A percentile compares a stretch with the other conserved stretches of the same genome.
Conservation (phyloP, 208 protist genomes). For the Trypanosoma cruzi region DNA sequence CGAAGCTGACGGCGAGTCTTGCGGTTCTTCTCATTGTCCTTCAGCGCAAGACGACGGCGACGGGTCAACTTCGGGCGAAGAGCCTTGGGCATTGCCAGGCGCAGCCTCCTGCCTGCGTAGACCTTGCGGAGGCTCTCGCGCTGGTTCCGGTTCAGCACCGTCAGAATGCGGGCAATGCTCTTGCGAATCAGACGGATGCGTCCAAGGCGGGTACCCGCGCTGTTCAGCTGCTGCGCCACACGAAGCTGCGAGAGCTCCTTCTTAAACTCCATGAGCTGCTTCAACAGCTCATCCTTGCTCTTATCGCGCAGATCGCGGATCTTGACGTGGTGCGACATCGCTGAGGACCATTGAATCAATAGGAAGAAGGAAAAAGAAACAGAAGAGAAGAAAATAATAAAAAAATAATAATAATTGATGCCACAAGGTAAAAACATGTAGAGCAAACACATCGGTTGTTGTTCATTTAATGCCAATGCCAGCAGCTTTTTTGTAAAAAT, state of each 20-base stretch:
- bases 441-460: no score
- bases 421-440: neutral
- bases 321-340: conserved; percentile 88
- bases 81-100: conserved; percentile 70
- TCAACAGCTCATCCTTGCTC: conserved; percentile 96
- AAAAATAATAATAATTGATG: no score
- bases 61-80: conserved; percentile 89
- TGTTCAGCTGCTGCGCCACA: conserved; percentile 95
- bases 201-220: conserved; percentile 89
- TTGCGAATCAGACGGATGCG: conserved; percentile 97
- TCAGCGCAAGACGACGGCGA: conserved; percentile 88
- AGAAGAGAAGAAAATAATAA: neutral
- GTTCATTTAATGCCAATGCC: no score
- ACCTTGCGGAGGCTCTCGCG: conserved; percentile 92
- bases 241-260: conserved; percentile 97
- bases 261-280: conserved; percentile 97
- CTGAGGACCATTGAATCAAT: conserved; percentile 7
- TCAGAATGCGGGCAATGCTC: conserved; percentile 97
- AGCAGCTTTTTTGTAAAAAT: neutral
- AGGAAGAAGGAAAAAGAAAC: conserved; percentile 1
- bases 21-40: conserved; percentile 86
- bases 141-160: conserved; percentile 97
- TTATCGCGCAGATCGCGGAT: conserved; percentile 94
- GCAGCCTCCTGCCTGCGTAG: conserved; percentile 94
- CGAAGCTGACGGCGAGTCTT: conserved; percentile 86